Conservation (phyloP, 1,139 yeast species). For the Kodamaea derodonti region DNA sequence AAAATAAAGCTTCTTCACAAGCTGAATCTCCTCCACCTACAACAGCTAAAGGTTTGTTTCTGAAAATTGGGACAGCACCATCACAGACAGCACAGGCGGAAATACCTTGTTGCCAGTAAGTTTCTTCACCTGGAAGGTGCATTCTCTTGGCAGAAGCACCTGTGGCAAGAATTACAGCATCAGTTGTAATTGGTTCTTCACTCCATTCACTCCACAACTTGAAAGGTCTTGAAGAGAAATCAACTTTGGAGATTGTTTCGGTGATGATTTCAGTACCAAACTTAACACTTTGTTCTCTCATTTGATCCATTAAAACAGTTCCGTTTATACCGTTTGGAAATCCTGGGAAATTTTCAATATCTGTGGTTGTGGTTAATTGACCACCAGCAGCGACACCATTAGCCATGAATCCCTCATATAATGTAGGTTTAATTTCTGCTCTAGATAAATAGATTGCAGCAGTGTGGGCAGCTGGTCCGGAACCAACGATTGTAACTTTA, state of each 20-base stretch:
- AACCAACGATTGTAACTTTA: conserved; percentile 88
- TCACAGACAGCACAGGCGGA: conserved; percentile 99
- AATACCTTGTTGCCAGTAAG: conserved; percentile 98
- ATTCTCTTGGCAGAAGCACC: conserved; percentile 98
- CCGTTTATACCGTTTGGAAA: conserved; percentile 95
- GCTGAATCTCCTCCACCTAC: conserved; percentile 99
- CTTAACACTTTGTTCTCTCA: conserved; percentile 81
- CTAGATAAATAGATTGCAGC: conserved; percentile 96
- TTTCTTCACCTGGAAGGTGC: conserved; percentile 91
- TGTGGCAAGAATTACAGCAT: conserved; percentile 88
- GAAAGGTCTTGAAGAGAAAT: conserved; percentile 81
- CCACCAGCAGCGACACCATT: conserved; percentile 99
- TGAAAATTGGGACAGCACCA: conserved; percentile 97
- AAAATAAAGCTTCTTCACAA: conserved; percentile 95
- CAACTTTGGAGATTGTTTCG: conserved; percentile 91
- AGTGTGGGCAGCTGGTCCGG: conserved; percentile 99
- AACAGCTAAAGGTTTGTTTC: conserved; percentile 96
- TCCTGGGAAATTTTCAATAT: conserved; percentile 96
- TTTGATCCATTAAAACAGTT: conserved; percentile 81
- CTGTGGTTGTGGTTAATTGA: conserved; percentile 96
- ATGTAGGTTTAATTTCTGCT: conserved; percentile 90
- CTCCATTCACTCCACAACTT: conserved; percentile 95
- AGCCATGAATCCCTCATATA: conserved; percentile 95
- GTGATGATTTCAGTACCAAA: conserved; percentile 94
- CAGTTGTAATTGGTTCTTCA: conserved; percentile 91